Evolutionary conservation across 225 moss, liverwort and hornwort species (phyloP).

Genomic region (Pleurozium schreberi): DNA sequence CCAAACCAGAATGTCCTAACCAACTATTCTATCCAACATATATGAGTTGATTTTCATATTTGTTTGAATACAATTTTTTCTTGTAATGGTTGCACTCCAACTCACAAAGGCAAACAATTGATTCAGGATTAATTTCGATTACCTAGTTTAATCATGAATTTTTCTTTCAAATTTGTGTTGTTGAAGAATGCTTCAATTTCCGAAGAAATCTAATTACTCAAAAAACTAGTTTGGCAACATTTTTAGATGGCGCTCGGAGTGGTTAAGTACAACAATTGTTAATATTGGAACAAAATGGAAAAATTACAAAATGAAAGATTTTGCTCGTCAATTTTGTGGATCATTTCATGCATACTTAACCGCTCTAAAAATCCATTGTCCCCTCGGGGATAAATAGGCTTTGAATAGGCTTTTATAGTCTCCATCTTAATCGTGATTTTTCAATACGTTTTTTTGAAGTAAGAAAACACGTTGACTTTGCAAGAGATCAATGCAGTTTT

Average conservation of each 20-base stretch:
- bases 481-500: no score
- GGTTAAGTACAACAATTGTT: neutral
- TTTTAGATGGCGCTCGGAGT: neutral
- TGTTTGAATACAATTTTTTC: no score
- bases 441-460: no score
- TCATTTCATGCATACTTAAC: neutral
- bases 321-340: neutral
- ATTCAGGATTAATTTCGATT: neutral
- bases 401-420: no score
- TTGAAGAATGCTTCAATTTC: neutral
- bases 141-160: neutral
- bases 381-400: no score
- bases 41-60: no score
- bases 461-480: no score
- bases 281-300: neutral
- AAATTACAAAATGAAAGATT: neutral
- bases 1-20: no score
- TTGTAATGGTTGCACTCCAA: neutral
- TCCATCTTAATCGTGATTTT: neutral
- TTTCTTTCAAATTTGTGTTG: neutral
- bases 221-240: neutral
- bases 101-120: neutral
- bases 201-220: neutral
- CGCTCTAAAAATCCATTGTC: no score
- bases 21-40: no score